Conservation (phyloP, 129 eudicot genomes). For the Tagetes erecta region DNA sequence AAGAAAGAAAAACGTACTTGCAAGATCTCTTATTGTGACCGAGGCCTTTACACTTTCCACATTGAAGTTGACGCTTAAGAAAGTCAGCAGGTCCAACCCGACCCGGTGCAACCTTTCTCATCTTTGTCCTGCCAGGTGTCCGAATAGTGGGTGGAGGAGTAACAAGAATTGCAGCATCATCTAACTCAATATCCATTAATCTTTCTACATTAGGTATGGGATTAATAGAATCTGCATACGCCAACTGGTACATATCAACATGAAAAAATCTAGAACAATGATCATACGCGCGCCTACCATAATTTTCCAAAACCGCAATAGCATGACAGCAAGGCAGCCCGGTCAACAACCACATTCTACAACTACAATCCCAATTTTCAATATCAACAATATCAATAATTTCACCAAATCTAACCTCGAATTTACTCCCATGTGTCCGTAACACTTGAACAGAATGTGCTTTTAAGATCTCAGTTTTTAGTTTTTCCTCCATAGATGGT, state of each 20-base stretch:
- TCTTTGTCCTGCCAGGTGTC: constrained; percentile 34
- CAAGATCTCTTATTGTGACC: constrained; percentile 46
- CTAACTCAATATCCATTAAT: constrained; percentile 29
- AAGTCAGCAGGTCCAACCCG: constrained; percentile 41
- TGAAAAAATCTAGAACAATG: constrained; percentile 28
- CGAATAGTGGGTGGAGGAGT: constrained; percentile 34
- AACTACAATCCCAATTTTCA: constrained; percentile 37
- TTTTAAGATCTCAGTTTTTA: constrained; percentile 25
- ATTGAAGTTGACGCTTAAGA: constrained; percentile 42
- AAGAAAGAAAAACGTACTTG: constrained; percentile 29
- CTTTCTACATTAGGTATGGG: constrained; percentile 34
- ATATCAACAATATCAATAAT: constrained; percentile 25
- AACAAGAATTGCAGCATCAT: constrained; percentile 30
- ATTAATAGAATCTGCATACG: constrained; percentile 38
- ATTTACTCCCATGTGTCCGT: constrained; percentile 29
- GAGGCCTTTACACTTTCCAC: constrained; percentile 40
- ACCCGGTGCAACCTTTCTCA: constrained; percentile 29
- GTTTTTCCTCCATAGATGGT: constrained; percentile 39
- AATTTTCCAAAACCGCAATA: constrained; percentile 29
- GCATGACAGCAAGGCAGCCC: constrained; percentile 46
- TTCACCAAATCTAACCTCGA: constrained; percentile 31
- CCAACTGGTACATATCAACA: constrained; percentile 24
- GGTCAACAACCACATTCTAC: constrained; percentile 32
- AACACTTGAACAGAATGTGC: constrained; percentile 29
- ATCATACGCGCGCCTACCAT: constrained; percentile 33